Percentiles rank a stretch among this genome's conserved stretches.
Evolutionary conservation across 495 filamentous ascomycete genomes (phyloP).

Genomic region (Aspergillus diversus): DNA sequence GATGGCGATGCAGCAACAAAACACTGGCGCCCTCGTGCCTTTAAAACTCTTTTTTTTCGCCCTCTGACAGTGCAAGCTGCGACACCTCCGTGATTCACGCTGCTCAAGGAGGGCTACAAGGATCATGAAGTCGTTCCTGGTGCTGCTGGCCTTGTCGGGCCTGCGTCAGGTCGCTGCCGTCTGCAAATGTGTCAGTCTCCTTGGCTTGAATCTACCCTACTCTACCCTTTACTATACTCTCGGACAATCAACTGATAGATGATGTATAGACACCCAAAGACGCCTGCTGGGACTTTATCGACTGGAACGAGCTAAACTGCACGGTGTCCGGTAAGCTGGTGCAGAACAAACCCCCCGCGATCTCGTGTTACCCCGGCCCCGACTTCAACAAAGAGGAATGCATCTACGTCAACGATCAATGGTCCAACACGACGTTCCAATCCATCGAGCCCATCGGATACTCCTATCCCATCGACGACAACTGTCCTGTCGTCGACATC

Average conservation of each 20-base stretch:
- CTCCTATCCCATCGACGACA: slow-evolving; percentile 33
- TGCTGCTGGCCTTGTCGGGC: slow-evolving; percentile 7
- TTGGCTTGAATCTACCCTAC: background rate
- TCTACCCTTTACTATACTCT: background rate
- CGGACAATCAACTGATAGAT: too few species aligned
- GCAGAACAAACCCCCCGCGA: slow-evolving; percentile 54
- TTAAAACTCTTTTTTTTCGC: background rate
- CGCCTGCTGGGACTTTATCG: slow-evolving; percentile 42
- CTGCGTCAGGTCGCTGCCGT: background rate
- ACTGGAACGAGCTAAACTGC: slow-evolving; percentile 49
- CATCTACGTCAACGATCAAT: slow-evolving; percentile 29
- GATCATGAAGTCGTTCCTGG: background rate
- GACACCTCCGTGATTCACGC: background rate
- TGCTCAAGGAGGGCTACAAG: background rate
- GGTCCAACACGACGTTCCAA: slow-evolving; percentile 34
- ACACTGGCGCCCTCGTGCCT: background rate
- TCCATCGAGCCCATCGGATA: slow-evolving; percentile 33
- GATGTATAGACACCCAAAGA: slow-evolving; percentile 35
- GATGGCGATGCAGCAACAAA: background rate
- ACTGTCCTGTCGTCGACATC: slow-evolving; percentile 36
- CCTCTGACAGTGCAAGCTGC: background rate
- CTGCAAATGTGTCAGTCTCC: slow-evolving; percentile 27
- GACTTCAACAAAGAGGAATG: slow-evolving; percentile 34
- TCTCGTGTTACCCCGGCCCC: slow-evolving; percentile 55
- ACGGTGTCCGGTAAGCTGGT: slow-evolving; percentile 56